Base-by-base conservation (phyloP, 2,329 filamentous ascomycete genomes). In the Diplodia intermedia region DNA sequence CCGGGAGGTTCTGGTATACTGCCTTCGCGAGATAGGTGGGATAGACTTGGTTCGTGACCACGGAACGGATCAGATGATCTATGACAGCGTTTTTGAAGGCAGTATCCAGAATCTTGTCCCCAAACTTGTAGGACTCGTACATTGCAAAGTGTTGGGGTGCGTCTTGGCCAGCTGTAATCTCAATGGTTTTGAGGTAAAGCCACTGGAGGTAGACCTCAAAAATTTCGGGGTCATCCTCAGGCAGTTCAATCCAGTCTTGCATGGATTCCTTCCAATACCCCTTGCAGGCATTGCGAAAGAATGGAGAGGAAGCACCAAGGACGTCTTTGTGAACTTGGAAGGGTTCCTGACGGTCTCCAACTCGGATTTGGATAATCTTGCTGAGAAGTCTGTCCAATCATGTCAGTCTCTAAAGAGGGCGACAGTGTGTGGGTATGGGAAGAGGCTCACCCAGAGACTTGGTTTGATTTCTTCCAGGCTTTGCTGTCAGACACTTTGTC, bases 41-140 rank as follows among this genome's bases (percentile, higher is more conserved):
- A 38, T 57, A 15, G 23, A 26, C 3, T 26, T 26, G 23, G 23
- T 26, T 26, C 23, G 23, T 26, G 23, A 26, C 23, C 23, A 26
- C 23, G 23, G 23, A 26, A 26, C 23, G 15, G 5, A 69, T 54
- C n/a, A 71, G 61, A 14, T 50, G 62, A 23, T 69, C 61, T 5
- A 70, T 62, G 29, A 71, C 60, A 3, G 53, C 60, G 47, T 72
- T 69, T 29, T 71, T 70, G 68, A 71, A 71, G 3, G 31, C 49
- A 1, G 33, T 18, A 38, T 69, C 69, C 14, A 68, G 53, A 6
- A 72, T 23, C 20, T 70, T 63, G 23, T 72, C 68, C 2, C 70
- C 71, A 8, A 72, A 65, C 3, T 70, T 67, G 63, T 71, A 72
- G 23, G 23, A 26, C 23, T 26, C 23, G 23, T 26, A 26, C 23